A percentile compares a stretch with the other conserved stretches of the same genome.
Evolutionary conservation across 139 green algal genomes (phyloP).

Genomic region (Auxenochlorella pyrenoidosa): DNA sequence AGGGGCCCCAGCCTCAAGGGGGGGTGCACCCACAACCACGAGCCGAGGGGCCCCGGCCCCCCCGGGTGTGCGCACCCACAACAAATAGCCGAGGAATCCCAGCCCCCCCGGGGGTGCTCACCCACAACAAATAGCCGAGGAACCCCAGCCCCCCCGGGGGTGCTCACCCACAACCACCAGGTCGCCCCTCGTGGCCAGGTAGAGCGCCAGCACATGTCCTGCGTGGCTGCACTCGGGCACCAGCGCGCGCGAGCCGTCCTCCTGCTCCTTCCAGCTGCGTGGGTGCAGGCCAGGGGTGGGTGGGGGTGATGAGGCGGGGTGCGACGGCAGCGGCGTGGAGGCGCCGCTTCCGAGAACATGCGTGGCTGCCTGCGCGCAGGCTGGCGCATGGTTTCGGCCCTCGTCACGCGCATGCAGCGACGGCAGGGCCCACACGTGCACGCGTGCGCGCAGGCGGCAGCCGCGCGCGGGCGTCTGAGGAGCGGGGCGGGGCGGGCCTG

Average conservation of each 20-base stretch:
- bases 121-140: no score
- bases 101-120: no score
- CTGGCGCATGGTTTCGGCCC: neutral
- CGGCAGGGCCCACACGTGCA: no score
- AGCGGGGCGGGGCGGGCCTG: no score
- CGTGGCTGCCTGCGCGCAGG: neutral
- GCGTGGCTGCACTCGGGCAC: constrained; percentile 76
- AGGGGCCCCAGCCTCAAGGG: no score
- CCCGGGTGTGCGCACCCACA: no score
- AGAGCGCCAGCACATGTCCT: constrained; percentile 87
- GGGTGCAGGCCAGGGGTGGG: no score
- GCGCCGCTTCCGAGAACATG: neutral
- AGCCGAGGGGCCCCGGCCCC: no score
- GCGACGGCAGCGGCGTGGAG: neutral
- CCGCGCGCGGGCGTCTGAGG: no score
- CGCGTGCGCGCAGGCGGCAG: no score
- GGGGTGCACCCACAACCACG: no score
- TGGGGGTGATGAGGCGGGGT: neutral
- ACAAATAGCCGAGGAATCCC: no score
- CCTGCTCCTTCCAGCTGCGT: constrained; percentile 48
- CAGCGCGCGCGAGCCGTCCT: constrained; percentile 70
- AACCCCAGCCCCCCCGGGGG: neutral
- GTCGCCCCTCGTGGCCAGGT: constrained; percentile 81
- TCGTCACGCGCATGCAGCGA: neutral
- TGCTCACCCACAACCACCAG: constrained; percentile 87